Evolutionary conservation across 306 rosid species (phyloP), one percentile per base, ranked within the genome.

Genomic region (Hippophae tibetana): DNA sequence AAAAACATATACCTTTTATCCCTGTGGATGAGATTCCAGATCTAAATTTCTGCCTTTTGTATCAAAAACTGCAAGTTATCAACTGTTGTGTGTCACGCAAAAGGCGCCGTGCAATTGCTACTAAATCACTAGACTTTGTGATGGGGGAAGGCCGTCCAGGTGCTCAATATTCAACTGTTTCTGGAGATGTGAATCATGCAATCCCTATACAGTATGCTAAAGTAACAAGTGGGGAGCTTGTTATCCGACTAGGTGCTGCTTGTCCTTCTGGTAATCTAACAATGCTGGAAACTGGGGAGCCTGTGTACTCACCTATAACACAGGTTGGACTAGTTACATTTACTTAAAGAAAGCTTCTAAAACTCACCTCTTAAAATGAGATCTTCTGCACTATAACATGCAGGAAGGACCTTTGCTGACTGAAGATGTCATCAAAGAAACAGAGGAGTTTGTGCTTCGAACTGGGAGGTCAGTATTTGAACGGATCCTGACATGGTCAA

Each of bases 361-460:
- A 47, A 56, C 66, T 10, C 63, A 51, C 54, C 66, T 61, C 66
- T 42, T 9, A 70, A 57, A 62, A 47, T 61, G 50, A 69, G 65
- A 74, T 67, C 47, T 62, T 69, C 10, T 68, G 63, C 43, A 64
- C 57, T 53, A 47, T 56, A 64, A 56, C 57, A 47, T 86, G 74
- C 69, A 93, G 99, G 99, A 93, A 80, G 97, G 80, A 52, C 99
- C 99, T 68, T 72, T 93, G 76, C 94, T 88, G 45, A 93, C 99
- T 23, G 99, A 93, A 80, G 99, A 93, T 70, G 79, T 88, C 57
- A 88, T 93, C 61, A 93, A 78, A 78, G 99, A 88, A 82, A 88
- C 82, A 13, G 97, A 93, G 78, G 99, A 93, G 74, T 88, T 93
- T 79, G 97, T 93, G 73, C 84, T 93, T 72, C 90, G 95, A 69